Conservation (phyloP, 1,139 yeast species). For the Saccharomyces hybrid region DNA sequence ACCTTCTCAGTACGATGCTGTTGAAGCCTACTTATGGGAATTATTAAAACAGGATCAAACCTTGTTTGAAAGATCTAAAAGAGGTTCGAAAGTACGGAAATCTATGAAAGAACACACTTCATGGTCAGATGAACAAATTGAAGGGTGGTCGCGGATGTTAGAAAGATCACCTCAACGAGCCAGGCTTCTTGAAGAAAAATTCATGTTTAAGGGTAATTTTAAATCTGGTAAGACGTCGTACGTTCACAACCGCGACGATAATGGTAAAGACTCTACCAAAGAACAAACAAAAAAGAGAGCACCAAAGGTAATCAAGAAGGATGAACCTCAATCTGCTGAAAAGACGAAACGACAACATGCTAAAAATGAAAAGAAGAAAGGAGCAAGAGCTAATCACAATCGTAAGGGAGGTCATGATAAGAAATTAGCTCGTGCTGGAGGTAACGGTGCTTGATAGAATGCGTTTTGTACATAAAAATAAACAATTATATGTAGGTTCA, state of each 20-base stretch:
- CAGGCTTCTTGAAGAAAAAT: constrained; percentile 54
- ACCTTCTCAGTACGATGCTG: constrained; percentile 26
- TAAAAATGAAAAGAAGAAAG: constrained; percentile 49
- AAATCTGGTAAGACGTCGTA: constrained; percentile 34
- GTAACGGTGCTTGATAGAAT: neutral
- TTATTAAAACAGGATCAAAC: constrained; percentile 46
- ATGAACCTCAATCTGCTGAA: constrained; percentile 6
- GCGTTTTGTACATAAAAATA: neutral
- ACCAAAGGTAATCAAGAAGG: constrained; percentile 6
- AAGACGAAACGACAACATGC: constrained; percentile 34
- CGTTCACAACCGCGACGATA: constrained; percentile 15
- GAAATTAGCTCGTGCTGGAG: constrained; percentile 36
- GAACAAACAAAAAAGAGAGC: constrained; percentile 5
- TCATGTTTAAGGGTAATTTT: constrained; percentile 34
- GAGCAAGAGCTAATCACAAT: constrained; percentile 53
- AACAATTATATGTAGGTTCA: neutral
- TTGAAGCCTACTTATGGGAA: constrained; percentile 52
- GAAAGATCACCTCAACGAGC: constrained; percentile 56
- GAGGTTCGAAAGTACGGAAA: constrained; percentile 48
- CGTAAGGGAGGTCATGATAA: constrained; percentile 54
- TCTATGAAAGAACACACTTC: constrained; percentile 44
- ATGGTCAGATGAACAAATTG: constrained; percentile 87
- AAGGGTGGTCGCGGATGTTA: constrained; percentile 84
- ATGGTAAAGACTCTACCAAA: neutral
- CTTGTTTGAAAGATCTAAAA: constrained; percentile 41